phyloP scores from a whole-genome alignment of 306 rosid species.

The Trichosanthes cucumerina region DNA sequence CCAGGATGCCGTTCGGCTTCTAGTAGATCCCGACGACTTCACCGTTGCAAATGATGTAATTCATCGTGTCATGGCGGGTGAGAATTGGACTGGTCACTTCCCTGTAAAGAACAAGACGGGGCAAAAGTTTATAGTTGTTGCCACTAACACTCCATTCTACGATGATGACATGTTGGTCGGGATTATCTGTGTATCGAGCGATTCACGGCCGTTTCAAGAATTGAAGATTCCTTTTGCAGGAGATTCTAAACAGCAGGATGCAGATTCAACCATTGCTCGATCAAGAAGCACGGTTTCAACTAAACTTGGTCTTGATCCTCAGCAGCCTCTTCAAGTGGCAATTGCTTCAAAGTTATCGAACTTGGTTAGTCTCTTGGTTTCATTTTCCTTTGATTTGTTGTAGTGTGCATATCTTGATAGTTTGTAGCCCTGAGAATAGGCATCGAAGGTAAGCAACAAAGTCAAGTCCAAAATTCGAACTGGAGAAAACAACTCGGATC shows the following conservation, averaged over 20 bases:
- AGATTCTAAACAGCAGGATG: conserved; percentile 21
- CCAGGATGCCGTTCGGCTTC: conserved; percentile 46
- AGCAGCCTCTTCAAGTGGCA: conserved; percentile 74
- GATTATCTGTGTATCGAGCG: conserved; percentile 60
- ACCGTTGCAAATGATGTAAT: conserved; percentile 38
- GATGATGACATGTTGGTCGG: conserved; percentile 69
- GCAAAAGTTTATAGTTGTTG: conserved; percentile 43
- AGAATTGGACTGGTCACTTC: conserved; percentile 88
- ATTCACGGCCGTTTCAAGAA: conserved; percentile 60
- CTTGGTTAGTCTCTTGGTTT: conserved; percentile 64
- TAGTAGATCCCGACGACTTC: conserved; percentile 52
- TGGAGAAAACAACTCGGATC: conserved; percentile 47
- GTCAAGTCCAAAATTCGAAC: conserved; percentile 66
- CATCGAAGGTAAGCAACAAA: conserved; percentile 86
- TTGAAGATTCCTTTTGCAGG: conserved; percentile 26
- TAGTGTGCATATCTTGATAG: conserved; percentile 30
- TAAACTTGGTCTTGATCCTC: conserved; percentile 83
- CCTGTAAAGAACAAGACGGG: conserved; percentile 70
- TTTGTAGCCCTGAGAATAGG: conserved; percentile 48
- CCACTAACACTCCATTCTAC: conserved; percentile 71
- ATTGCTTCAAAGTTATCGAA: conserved; percentile 74
- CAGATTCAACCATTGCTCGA: conserved; percentile 26
- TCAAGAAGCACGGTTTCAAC: conserved; percentile 34
- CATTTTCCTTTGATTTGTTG: conserved; percentile 22
- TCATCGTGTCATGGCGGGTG: conserved; percentile 53